Conservation (phyloP, 176 grass and related monocot genomes). For the Musa schizocarpa region DNA sequence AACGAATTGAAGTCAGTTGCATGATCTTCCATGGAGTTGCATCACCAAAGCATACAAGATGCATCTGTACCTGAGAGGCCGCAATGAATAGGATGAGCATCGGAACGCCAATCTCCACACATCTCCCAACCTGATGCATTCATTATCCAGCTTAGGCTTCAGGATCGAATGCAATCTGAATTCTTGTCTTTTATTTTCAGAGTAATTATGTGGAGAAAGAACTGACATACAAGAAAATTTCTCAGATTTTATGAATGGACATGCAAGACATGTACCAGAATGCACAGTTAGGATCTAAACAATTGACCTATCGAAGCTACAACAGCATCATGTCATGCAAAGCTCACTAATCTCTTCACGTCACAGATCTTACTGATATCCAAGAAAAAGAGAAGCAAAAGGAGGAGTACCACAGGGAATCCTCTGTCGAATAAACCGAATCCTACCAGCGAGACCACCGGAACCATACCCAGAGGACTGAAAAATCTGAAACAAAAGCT, state of each 20-base stretch:
- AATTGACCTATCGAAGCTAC: background rate
- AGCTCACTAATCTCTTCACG: too few species aligned
- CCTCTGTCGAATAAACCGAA: constrained; percentile 98
- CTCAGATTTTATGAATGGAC: too few species aligned
- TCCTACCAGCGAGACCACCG: constrained; percentile 82
- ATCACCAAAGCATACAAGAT: background rate
- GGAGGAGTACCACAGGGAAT: constrained; percentile 84
- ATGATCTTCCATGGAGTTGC: background rate
- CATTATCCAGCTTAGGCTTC: background rate
- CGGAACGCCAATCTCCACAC: constrained; percentile 81
- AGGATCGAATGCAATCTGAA: background rate
- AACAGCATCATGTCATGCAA: constrained; percentile 12
- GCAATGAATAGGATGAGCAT: constrained; percentile 73
- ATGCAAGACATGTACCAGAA: background rate
- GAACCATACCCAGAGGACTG: constrained; percentile 91
- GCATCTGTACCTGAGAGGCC: constrained; percentile 19
- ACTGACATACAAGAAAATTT: too few species aligned
- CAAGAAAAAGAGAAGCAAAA: background rate
- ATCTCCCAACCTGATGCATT: constrained; percentile 70
- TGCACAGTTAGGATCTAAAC: background rate
- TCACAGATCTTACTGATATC: background rate
- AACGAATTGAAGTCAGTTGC: too few species aligned
- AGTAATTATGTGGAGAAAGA: too few species aligned
- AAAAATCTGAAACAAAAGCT: constrained; percentile 73
- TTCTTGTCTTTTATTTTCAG: background rate